Evolutionary conservation across 768 basidiomycete genomes (phyloP).

Genomic region (Pleurotus citrinopileatus): DNA sequence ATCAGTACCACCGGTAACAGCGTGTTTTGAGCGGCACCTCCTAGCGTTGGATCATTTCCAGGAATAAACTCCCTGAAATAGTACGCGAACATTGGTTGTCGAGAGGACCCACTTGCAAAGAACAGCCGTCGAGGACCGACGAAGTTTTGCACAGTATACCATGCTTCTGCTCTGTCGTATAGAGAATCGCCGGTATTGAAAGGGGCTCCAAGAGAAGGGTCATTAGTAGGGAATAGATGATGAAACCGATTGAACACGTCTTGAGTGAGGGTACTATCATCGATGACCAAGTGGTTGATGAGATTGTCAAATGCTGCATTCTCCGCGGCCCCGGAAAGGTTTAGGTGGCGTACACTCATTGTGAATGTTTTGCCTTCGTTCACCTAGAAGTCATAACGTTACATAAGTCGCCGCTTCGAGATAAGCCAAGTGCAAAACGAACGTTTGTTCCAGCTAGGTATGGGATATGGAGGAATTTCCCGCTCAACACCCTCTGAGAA

Average conservation of each 20-base stretch:
- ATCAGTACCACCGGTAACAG: background rate
- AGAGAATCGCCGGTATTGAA: conserved; percentile 60
- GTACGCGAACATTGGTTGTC: conserved; percentile 52
- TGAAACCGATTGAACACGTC: conserved; percentile 38
- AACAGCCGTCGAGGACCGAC: conserved; percentile 48
- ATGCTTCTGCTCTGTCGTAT: conserved; percentile 53
- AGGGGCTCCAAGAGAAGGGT: conserved; percentile 41
- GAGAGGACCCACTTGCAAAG: conserved; percentile 41
- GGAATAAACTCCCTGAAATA: conserved; percentile 60
- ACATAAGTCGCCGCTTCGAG: too few species aligned
- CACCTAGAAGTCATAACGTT: too few species aligned
- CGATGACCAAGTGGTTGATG: conserved; percentile 45
- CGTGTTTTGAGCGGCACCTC: conserved; percentile 31
- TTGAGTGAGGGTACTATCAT: conserved; percentile 44
- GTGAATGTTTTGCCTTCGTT: conserved; percentile 54
- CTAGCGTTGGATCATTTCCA: conserved; percentile 42
- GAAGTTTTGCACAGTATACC: conserved; percentile 61
- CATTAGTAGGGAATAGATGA: conserved; percentile 44
- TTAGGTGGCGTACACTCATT: conserved; percentile 31
- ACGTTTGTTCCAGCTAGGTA: conserved; percentile 58
- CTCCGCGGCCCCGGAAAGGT: conserved; percentile 36
- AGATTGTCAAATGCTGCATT: conserved; percentile 43
- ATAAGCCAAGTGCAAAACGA: too few species aligned
- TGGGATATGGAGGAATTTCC: conserved; percentile 51
- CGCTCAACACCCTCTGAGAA: conserved; percentile 40